Conservation (phyloP, 73 alveolate genomes). For the Paramecium caudatum region DNA sequence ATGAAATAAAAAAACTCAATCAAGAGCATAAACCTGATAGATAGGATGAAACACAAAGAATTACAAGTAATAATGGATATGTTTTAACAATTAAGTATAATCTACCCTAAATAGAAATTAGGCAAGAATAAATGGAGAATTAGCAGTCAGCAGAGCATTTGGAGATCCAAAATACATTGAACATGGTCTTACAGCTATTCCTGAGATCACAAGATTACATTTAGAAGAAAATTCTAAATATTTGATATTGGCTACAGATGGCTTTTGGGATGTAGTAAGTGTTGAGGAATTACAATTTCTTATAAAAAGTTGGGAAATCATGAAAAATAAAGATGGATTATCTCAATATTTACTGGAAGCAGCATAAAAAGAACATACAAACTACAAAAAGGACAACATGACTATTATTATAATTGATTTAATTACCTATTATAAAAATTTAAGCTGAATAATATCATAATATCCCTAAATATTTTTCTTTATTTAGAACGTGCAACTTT, state of each 20-base stretch:
- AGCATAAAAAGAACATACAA: constrained; percentile 54
- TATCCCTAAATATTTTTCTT: neutral
- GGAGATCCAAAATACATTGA: constrained; percentile 69
- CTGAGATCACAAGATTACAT: constrained; percentile 52
- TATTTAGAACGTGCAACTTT: neutral
- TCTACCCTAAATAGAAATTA: constrained; percentile 27
- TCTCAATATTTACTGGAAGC: constrained; percentile 47
- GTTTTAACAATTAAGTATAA: constrained; percentile 30
- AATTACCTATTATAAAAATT: neutral
- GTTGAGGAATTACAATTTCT: neutral
- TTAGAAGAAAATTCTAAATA: neutral
- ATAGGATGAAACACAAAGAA: constrained; percentile 59
- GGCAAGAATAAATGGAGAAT: constrained; percentile 75
- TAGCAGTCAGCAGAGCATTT: constrained; percentile 70
- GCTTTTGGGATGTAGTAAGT: constrained; percentile 74
- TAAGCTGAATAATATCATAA: neutral
- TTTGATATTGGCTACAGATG: constrained; percentile 72
- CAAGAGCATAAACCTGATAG: constrained; percentile 68
- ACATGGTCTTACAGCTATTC: constrained; percentile 57
- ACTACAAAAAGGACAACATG: constrained; percentile 73
- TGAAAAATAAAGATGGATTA: constrained; percentile 5
- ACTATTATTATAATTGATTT: constrained; percentile 60
- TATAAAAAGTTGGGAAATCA: constrained; percentile 38
- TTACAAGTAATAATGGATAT: neutral
- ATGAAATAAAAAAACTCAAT: constrained; percentile 46